These are phyloP conservation scores for Recurvomyces mirabilis DNA, from an alignment of 495 filamentous ascomycete genomes.

Conservation along the genomic window DNA sequence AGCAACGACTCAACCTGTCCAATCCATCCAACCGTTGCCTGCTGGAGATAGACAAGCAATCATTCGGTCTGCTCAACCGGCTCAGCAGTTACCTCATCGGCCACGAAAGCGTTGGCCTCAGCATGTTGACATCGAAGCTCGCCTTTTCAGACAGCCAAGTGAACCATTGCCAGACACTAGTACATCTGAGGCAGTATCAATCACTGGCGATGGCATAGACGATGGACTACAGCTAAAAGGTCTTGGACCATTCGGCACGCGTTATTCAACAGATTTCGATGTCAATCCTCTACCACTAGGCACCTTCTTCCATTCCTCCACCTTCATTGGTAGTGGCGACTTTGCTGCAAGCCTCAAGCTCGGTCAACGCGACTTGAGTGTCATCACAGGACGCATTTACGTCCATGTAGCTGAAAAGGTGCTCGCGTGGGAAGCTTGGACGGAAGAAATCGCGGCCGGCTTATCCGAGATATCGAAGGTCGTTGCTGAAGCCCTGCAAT, in stretches of 20 bases:
- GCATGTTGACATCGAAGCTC: conserved; percentile 25
- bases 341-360: conserved; percentile 31
- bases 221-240: conserved; percentile 35
- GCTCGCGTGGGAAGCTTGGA: conserved; percentile 27
- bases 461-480: conserved; percentile 4
- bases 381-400: conserved; percentile 23
- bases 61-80: no score
- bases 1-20: no score
- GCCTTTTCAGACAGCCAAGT: conserved; percentile 29
- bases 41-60: no score
- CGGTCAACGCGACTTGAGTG: conserved; percentile 35
- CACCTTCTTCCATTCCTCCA: conserved; percentile 64
- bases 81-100: conserved; percentile 11
- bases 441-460: conserved; percentile 20
- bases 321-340: conserved; percentile 64
- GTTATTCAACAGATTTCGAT: conserved; percentile 68
- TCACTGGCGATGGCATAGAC: not conserved
- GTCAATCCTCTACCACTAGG: conserved; percentile 52
- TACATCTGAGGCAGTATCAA: not conserved
- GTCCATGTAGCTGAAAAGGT: conserved; percentile 12
- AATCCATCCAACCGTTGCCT: no score
- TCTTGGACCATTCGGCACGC: conserved; percentile 46
- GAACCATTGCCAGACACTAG: conserved; percentile 24
- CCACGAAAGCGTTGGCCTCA: conserved; percentile 23
- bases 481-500: conserved; percentile 2